A percentile compares a stretch with the other conserved stretches of the same genome.
phyloP scores from a whole-genome alignment of 228 moss, liverwort and hornwort species.

The Sphagnum fallax region DNA sequence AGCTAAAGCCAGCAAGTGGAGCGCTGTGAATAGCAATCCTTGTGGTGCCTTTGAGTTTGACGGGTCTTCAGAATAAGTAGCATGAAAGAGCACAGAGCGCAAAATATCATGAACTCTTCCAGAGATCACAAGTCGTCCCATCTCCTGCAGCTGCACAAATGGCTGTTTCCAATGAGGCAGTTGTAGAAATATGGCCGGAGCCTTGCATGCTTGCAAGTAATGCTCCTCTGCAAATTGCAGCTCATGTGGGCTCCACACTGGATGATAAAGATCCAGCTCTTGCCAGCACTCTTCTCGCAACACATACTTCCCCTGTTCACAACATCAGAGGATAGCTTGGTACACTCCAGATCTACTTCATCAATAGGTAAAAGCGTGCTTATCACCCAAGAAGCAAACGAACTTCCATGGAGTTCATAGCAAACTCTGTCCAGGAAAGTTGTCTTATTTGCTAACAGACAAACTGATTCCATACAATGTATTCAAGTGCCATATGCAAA shows the following conservation, averaged over 20 bases:
- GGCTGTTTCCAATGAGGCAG: slow-evolving; percentile 77
- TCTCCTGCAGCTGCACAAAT: slow-evolving; percentile 41
- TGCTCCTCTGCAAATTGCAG: slow-evolving; percentile 84
- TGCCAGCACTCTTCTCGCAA: slow-evolving; percentile 77
- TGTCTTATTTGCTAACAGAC: too few relatives aligned
- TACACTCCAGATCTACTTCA: too few relatives aligned
- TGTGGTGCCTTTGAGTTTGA: slow-evolving; percentile 76
- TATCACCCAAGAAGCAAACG: too few relatives aligned
- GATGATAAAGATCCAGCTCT: slow-evolving; percentile 93
- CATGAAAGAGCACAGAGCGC: slow-evolving; percentile 69
- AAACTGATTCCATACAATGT: too few relatives aligned
- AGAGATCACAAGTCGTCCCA: slow-evolving; percentile 65
- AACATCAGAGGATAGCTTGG: too few relatives aligned
- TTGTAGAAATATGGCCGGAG: slow-evolving; percentile 75
- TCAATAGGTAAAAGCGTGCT: too few relatives aligned
- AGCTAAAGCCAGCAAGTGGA: slow-evolving; percentile 81
- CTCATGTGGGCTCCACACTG: slow-evolving; percentile 83
- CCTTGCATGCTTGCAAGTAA: slow-evolving; percentile 69
- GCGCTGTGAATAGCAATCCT: slow-evolving; percentile 61
- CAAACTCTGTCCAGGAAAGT: too few relatives aligned
- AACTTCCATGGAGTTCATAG: too few relatives aligned
- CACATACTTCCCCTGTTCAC: slow-evolving; percentile 66
- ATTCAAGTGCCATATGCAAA: too few relatives aligned
- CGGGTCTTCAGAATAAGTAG: slow-evolving; percentile 41
- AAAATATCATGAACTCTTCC: slow-evolving; percentile 66